Conservation (phyloP, 2,329 filamentous ascomycete genomes). For the Nemania sp. region DNA sequence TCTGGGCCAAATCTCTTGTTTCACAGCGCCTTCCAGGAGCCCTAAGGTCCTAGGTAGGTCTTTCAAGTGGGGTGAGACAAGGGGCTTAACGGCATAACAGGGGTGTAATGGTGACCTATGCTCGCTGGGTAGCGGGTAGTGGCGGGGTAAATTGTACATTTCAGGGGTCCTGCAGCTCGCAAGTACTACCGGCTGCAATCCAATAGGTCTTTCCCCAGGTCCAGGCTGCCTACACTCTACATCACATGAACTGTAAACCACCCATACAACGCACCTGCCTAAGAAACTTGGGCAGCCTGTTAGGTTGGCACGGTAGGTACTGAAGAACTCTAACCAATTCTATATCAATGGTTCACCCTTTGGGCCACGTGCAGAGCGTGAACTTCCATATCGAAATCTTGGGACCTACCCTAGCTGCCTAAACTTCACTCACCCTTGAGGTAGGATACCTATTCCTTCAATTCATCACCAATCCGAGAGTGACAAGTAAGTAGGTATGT, state of each 20-base stretch:
- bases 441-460: background rate
- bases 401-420: background rate
- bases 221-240: background rate
- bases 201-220: constrained; percentile 8
- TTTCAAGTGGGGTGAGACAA: constrained; percentile 23
- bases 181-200: background rate
- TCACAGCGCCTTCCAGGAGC: background rate
- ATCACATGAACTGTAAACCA: constrained; percentile 10
- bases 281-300: background rate
- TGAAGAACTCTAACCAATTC: background rate
- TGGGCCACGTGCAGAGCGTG: constrained; percentile 23
- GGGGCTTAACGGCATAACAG: background rate
- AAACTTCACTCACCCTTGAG: background rate
- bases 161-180: background rate
- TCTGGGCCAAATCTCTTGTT: background rate
- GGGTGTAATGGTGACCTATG: background rate
- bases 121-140: background rate
- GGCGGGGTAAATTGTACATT: background rate
- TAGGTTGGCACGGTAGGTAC: background rate
- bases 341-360: background rate
- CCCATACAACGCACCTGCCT: background rate
- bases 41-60: background rate
- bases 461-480: background rate
- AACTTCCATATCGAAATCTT: constrained; percentile 5
- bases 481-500: background rate